Conservation (phyloP, 106 monocot genomes). For the Dendrobium officinale region DNA sequence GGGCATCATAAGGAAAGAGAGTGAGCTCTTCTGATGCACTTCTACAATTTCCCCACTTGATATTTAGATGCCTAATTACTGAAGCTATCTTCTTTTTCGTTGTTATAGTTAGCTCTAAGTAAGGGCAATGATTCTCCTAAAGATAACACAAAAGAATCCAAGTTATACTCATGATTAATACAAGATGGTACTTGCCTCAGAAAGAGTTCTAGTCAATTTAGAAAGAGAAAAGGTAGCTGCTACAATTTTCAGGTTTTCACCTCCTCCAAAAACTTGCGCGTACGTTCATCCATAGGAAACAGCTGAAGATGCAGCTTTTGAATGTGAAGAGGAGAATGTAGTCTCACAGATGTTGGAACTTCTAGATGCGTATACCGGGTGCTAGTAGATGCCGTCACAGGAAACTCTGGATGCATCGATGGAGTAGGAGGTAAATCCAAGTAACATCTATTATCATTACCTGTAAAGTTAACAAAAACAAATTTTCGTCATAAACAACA, state of each 20-base stretch:
- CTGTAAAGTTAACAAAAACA: constrained; percentile 15
- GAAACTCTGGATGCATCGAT: constrained; percentile 7
- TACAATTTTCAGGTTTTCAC: constrained; percentile 18
- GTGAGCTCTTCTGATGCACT: constrained; percentile 40
- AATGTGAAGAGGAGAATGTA: constrained; percentile 9
- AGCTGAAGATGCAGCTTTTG: constrained; percentile 60
- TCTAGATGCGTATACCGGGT: constrained; percentile 7
- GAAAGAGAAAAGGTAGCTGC: background rate
- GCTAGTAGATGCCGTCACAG: background rate
- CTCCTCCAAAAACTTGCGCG: constrained; percentile 39
- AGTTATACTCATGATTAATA: background rate
- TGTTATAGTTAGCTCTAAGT: constrained; percentile 55
- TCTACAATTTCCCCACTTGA: constrained; percentile 50
- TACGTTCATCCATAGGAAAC: constrained; percentile 60
- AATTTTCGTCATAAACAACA: background rate
- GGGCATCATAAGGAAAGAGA: constrained; percentile 49
- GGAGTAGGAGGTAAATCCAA: constrained; percentile 17
- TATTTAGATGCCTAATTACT: constrained; percentile 55
- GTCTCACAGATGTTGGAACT: constrained; percentile 2
- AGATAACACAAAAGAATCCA: background rate
- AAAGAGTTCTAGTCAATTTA: background rate
- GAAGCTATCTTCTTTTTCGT: constrained; percentile 65
- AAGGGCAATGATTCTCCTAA: constrained; percentile 61
- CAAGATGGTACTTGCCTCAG: background rate
- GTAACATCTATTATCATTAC: constrained; percentile 3